These are phyloP conservation scores for Torrubiella hemipterigena DNA, from an alignment of 2,329 filamentous ascomycete species.

Conservation along the genomic window DNA sequence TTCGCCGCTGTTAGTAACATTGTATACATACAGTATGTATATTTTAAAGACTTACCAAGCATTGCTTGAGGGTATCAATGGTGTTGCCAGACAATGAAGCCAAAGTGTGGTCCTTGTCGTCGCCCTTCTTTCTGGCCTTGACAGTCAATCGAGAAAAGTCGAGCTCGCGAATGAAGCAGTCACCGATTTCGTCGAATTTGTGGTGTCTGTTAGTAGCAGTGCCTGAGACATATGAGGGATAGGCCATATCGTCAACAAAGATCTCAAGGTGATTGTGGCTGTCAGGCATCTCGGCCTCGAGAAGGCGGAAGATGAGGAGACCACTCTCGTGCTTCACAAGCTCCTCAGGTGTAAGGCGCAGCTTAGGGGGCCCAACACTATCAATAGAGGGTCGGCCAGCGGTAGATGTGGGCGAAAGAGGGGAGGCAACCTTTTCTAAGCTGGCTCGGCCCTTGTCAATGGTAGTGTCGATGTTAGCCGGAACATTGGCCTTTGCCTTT, in stretches of 20 bases:
- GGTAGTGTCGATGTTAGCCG: slow-evolving; percentile 25
- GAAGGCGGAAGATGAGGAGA: slow-evolving; percentile 84
- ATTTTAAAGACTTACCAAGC: slow-evolving; percentile 65
- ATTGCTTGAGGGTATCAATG: slow-evolving; percentile 75
- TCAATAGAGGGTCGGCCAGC: slow-evolving; percentile 19
- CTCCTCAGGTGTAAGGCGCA: slow-evolving; percentile 68
- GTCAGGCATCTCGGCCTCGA: slow-evolving; percentile 76
- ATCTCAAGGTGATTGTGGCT: slow-evolving; percentile 72
- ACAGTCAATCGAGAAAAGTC: slow-evolving; percentile 91
- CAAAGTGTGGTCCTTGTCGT: slow-evolving; percentile 65
- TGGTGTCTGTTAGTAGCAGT: slow-evolving; percentile 57
- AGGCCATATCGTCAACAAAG: slow-evolving; percentile 88
- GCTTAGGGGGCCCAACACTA: slow-evolving; percentile 53
- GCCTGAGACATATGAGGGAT: slow-evolving; percentile 75
- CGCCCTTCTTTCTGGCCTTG: slow-evolving; percentile 68
- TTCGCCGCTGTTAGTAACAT: too few relatives aligned
- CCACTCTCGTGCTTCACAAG: slow-evolving; percentile 80
- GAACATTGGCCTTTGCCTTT: slow-evolving; percentile 10
- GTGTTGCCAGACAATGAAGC: slow-evolving; percentile 79
- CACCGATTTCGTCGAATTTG: slow-evolving; percentile 84
- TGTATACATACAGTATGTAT: too few relatives aligned
- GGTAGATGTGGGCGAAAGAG: neutral
- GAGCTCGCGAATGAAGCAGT: slow-evolving; percentile 93
- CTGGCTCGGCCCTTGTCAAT: slow-evolving; percentile 18
- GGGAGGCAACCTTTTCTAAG: slow-evolving; percentile 19